Conservation (phyloP, 441 rosid genomes). For the Viola pubescens region DNA sequence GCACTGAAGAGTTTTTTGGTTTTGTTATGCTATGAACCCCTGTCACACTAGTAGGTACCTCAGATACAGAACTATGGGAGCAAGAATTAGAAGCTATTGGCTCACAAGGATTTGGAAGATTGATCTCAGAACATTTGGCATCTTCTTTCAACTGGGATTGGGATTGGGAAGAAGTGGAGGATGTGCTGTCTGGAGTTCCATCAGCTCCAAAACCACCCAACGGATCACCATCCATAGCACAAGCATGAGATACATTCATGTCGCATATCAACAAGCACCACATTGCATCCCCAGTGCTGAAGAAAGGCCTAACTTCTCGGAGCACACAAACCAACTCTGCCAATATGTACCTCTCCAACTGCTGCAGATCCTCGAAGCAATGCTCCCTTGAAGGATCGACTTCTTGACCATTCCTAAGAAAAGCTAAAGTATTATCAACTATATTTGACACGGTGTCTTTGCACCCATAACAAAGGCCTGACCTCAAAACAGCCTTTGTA, state of each 20-base stretch:
- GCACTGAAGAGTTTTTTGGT: conserved; percentile 38
- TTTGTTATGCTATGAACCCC: conserved; percentile 32
- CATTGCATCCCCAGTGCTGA: conserved; percentile 93
- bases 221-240: conserved; percentile 73
- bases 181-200: conserved; percentile 27
- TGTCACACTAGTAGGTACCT: conserved; percentile 26
- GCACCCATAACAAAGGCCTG: conserved; percentile 75
- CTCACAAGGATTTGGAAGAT: conserved; percentile 37
- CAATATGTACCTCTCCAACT: conserved; percentile 77
- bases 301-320: conserved; percentile 72
- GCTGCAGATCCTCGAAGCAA: conserved; percentile 72
- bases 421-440: conserved; percentile 60
- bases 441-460: conserved; percentile 75
- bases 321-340: conserved; percentile 81
- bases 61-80: conserved; percentile 35
- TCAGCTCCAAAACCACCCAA: conserved; percentile 38
- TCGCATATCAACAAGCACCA: conserved; percentile 92
- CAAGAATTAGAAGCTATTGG: conserved; percentile 33
- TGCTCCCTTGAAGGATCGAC: conserved; percentile 46
- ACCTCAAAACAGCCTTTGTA: conserved; percentile 66
- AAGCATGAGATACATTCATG: conserved; percentile 91
- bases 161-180: conserved; percentile 22
- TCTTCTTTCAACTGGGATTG: conserved; percentile 33
- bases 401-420: conserved; percentile 57
- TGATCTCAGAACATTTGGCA: conserved; percentile 33